Percentiles rank a stretch among this genome's conserved stretches.
These are phyloP conservation scores for Vanrija sp. DNA, from an alignment of 1,284 basidiomycete species.

Conservation along the genomic window DNA sequence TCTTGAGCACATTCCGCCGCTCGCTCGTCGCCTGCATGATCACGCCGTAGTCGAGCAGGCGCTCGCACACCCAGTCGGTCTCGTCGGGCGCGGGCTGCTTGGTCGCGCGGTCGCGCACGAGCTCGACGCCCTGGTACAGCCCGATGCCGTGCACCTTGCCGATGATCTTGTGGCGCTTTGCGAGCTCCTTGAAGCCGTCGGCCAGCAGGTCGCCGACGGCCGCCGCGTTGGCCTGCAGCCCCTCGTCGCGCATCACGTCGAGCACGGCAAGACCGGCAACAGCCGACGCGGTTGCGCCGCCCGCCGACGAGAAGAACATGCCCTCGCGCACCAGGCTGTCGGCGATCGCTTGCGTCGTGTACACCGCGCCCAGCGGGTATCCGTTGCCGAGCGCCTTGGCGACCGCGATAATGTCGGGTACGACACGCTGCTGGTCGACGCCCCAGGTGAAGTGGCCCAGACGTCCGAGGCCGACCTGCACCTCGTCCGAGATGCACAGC, in stretches of 20 bases:
- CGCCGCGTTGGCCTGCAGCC: slow-evolving; percentile 5
- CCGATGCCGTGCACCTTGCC: slow-evolving; percentile 11
- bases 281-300: slow-evolving; percentile 18
- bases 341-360: slow-evolving; percentile 9
- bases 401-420: slow-evolving; percentile 8
- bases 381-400: slow-evolving; percentile 12
- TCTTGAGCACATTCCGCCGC: slow-evolving; percentile 16
- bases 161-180: neutral
- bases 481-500: slow-evolving; percentile 14
- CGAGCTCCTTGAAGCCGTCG: neutral
- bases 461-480: slow-evolving; percentile 14
- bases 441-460: slow-evolving; percentile 11
- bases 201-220: slow-evolving; percentile 2
- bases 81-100: slow-evolving; percentile 2
- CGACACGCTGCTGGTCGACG: neutral
- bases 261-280: slow-evolving; percentile 14
- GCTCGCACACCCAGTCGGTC: slow-evolving; percentile 15
- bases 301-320: slow-evolving; percentile 22
- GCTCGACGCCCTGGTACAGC: slow-evolving; percentile 15
- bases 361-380: slow-evolving; percentile 10
- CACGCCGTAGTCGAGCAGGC: slow-evolving; percentile 11
- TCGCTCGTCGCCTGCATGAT: slow-evolving; percentile 12
- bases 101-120: neutral
- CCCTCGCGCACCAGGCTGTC: slow-evolving; percentile 7
- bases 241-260: slow-evolving; percentile 8